Percentiles rank a stretch among this genome's conserved stretches.
Conservation (phyloP, 2,329 filamentous ascomycete species). For the Clarireedia monteithiana region DNA sequence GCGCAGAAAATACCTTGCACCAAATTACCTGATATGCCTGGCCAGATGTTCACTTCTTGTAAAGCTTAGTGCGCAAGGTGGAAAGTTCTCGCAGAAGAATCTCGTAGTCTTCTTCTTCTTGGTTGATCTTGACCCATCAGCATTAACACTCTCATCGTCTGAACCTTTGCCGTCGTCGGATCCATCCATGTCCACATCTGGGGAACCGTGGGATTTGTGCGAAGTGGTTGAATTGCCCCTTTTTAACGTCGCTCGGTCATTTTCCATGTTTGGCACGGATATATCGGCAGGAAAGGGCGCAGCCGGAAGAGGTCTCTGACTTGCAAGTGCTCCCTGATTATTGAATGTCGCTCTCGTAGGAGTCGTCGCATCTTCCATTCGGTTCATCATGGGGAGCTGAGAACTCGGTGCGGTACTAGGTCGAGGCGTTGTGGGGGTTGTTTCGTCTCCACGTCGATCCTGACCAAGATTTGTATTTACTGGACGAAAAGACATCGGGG, state of each 20-base stretch:
- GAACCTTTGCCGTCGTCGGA: slow-evolving; percentile 46
- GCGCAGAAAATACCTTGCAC: background rate
- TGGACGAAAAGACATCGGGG: slow-evolving; percentile 41
- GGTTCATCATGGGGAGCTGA: slow-evolving; percentile 34
- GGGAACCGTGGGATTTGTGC: slow-evolving; percentile 50
- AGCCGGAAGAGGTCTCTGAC: slow-evolving; percentile 47
- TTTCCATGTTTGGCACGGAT: slow-evolving; percentile 33
- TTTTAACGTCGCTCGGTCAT: slow-evolving; percentile 34
- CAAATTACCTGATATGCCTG: slow-evolving; percentile 74
- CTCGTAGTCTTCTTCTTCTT: slow-evolving; percentile 97
- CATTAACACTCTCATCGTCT: slow-evolving; percentile 56
- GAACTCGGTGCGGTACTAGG: slow-evolving; percentile 36
- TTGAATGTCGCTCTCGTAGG: slow-evolving; percentile 53
- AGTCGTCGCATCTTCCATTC: slow-evolving; percentile 44
- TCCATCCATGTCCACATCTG: slow-evolving; percentile 69
- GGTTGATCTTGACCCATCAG: slow-evolving; percentile 58
- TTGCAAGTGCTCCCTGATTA: slow-evolving; percentile 30
- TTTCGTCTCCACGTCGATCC: slow-evolving; percentile 39
- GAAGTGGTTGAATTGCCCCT: slow-evolving; percentile 54
- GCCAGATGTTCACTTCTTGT: slow-evolving; percentile 93
- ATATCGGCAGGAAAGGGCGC: slow-evolving; percentile 42
- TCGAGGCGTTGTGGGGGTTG: slow-evolving; percentile 46
- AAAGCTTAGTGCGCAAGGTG: slow-evolving; percentile 89
- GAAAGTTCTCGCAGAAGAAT: slow-evolving; percentile 94
- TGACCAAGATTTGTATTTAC: slow-evolving; percentile 49